Conservation (phyloP, 164 flowering plant species). For the Umbilicus rupestris region DNA sequence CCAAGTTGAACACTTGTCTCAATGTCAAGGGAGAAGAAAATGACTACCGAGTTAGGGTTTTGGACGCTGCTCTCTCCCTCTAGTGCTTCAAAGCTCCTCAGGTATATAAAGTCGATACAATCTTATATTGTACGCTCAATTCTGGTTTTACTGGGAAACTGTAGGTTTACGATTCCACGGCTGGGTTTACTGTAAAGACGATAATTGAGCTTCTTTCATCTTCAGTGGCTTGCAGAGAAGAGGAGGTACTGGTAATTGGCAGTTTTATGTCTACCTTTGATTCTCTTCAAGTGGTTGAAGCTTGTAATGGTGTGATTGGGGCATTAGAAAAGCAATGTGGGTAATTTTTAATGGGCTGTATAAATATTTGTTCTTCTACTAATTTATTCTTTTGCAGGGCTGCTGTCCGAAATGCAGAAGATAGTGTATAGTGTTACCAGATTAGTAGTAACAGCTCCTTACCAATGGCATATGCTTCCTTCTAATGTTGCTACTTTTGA, state of each 20-base stretch:
- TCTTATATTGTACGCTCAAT: too few species aligned
- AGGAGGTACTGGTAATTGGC: conserved; percentile 39
- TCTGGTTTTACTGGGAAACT: too few species aligned
- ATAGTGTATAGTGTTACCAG: conserved; percentile 35
- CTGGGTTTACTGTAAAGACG: conserved; percentile 31
- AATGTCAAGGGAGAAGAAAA: conserved; percentile 9
- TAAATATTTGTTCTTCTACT: background rate
- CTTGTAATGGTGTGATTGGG: conserved; percentile 24
- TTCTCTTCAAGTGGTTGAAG: conserved; percentile 27
- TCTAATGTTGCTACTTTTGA: conserved; percentile 11
- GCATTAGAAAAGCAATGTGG: conserved; percentile 37
- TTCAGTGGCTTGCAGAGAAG: conserved; percentile 36
- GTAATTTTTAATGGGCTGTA: background rate
- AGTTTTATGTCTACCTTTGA: conserved; percentile 32
- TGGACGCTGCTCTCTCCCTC: conserved; percentile 62
- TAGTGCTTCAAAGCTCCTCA: conserved; percentile 61
- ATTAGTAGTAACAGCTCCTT: conserved; percentile 29
- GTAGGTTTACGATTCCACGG: conserved; percentile 37
- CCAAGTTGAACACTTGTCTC: background rate
- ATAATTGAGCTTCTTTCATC: conserved; percentile 39
- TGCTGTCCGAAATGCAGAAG: conserved; percentile 1
- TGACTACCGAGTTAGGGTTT: conserved; percentile 39
- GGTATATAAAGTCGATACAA: conserved; percentile 25
- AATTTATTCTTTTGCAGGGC: background rate
- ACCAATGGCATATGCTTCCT: conserved; percentile 19